These are phyloP conservation scores for Ogataea paradorogensis DNA, from an alignment of 805 yeast species.

Conservation along the genomic window DNA sequence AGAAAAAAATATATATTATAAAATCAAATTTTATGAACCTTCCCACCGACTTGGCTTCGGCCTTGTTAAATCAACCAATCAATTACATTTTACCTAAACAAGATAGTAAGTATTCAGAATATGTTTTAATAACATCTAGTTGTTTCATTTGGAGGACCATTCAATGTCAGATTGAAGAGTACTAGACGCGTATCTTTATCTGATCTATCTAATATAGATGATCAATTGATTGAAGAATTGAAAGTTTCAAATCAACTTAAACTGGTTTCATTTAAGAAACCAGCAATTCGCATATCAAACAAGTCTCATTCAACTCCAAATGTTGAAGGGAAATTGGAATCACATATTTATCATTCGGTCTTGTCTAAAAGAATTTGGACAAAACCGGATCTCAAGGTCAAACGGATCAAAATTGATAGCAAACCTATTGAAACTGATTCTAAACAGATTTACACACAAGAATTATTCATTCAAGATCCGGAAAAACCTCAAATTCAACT, in stretches of 20 bases:
- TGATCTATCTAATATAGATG: conserved; percentile 23
- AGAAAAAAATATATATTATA: not conserved
- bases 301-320: not conserved
- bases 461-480: not conserved
- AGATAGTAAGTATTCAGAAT: conserved; percentile 30
- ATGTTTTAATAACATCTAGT: conserved; percentile 7
- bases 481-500: not conserved
- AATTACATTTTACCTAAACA: conserved; percentile 40
- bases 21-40: conserved; percentile 4
- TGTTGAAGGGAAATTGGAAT: conserved; percentile 13
- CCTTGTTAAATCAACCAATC: conserved; percentile 32
- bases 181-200: conserved; percentile 2
- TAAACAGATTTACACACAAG: not conserved
- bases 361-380: conserved; percentile 20
- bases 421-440: conserved; percentile 7
- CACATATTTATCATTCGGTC: conserved; percentile 12
- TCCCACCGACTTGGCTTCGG: conserved; percentile 21
- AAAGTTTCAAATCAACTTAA: conserved; percentile 21
- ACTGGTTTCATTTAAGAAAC: conserved; percentile 35
- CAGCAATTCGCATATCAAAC: conserved; percentile 21
- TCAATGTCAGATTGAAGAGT: conserved; percentile 16
- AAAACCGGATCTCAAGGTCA: conserved; percentile 30
- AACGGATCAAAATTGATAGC: conserved; percentile 23
- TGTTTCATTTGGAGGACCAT: conserved; percentile 30
- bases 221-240: conserved; percentile 22